Base-by-base conservation (phyloP, 2,329 filamentous ascomycete genomes). In the Talaromyces sp. region DNA sequence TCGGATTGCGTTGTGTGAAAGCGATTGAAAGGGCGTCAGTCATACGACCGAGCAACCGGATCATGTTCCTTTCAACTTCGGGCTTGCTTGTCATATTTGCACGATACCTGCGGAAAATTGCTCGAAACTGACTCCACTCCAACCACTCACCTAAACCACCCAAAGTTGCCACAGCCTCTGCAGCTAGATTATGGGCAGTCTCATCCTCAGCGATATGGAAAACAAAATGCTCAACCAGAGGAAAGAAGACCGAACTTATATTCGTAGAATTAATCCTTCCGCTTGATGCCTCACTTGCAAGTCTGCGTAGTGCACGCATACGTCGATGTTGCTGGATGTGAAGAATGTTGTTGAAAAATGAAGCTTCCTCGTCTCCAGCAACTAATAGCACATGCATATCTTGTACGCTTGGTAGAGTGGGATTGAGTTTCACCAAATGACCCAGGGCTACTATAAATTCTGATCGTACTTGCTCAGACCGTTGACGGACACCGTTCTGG, bases 281-380 rank as follows among this genome's bases (percentile, higher is more conserved):
- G 64, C 84, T 84, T 10, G 82, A 76, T 63, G 91, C 91, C 68
- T 90, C 89, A 9, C 84, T 81, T 64, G 90, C 88, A 13, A 99
- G 82, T 64, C 92, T 85, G 66, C 91, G 88, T 43, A 99, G 81
- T 2, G 95, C 93, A 70, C 93, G 90, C 62, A 96, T 84, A 72
- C 96, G 91, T 68, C 92, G 89, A 66, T 95, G 89, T 41, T 93
- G 89, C 60, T 96, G 93, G 57, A 96, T 94, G 73, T 95, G 93
- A 41, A 98, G 82, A 52, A 98, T 88, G 71, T 98, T 96, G 76
- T 87, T 90, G 81, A 98, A 99, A 81, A 99, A 97, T 0, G 91
- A 91, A 11, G 88, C 86, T 71, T 91, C 90, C 56, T 93, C 90
- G 67, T 96, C 92, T 61, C 90, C 84, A 14, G 82, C 84, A 9